Base-by-base conservation (phyloP, 2,329 filamentous ascomycete genomes). In the Scedosporium minutisporum region DNA sequence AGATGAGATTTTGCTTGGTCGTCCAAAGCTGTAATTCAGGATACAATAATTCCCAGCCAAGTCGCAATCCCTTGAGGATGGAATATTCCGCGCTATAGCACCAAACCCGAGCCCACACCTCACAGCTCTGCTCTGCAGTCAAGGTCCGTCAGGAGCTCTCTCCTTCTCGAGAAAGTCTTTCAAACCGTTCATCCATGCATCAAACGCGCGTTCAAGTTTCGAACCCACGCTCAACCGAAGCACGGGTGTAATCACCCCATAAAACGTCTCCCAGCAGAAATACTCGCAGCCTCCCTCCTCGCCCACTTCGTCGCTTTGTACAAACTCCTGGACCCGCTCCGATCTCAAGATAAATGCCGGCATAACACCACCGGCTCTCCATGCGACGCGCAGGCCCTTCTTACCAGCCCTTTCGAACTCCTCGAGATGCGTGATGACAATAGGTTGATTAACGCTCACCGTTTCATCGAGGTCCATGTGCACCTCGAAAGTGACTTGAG, bases 181-280 rank as follows among this genome's bases (percentile, higher is more conserved):
- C 23, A 80, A 64, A 38, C 75, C 77, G 33, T 69, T 68, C 65
- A 69, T 72, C 73, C 76, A 79, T 62, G 70, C 71, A 41, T 69
- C 70, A 63, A 78, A 75, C 16, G 72, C 73, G 9, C 66, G 69
- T 55, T 68, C 64, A 29, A 80, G 65, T 65, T 69, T 65, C 6
- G 57, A 60, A 1, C 74, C 74, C 29, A 74, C 72, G 1, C 70
- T 66, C 29, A 66, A 48, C 67, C 68, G 73, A 16, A 78, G 70
- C 12, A 73, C 68, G 3, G 69, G 69, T 9, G 71, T 73, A 63
- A 79, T 44, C 5, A 71, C 58, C 0, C 78, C 77, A 46, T 75
- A 74, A 65, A 78, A 78, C n/a, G 77, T 80, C 71, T 80, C 77
- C 73, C 73, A 78, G 68, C 72, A 75, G 12, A 63, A 67, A 66